Evolutionary conservation across 1,139 yeast species (phyloP).

Genomic region (Hansenula lynferdii): DNA sequence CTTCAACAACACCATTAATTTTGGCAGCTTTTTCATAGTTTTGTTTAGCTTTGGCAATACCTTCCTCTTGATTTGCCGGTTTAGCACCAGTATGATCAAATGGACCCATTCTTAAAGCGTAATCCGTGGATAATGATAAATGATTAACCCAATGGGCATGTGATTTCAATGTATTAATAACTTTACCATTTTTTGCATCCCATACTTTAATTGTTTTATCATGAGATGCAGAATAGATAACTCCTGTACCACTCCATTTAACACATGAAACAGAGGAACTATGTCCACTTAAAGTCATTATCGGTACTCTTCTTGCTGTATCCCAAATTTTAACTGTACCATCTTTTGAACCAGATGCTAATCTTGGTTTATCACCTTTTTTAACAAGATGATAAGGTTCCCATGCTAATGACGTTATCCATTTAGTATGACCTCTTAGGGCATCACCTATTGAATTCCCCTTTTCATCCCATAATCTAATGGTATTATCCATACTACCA

Average conservation of each 20-base stretch:
- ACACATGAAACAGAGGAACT: constrained; percentile 88
- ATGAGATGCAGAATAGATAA: constrained; percentile 87
- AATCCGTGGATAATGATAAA: constrained; percentile 85
- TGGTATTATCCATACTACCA: constrained; percentile 91
- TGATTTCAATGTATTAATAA: constrained; percentile 73
- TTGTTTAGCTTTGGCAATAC: constrained; percentile 52
- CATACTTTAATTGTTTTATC: constrained; percentile 93
- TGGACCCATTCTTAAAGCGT: constrained; percentile 79
- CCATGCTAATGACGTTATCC: constrained; percentile 90
- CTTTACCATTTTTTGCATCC: constrained; percentile 78
- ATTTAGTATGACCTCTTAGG: constrained; percentile 76
- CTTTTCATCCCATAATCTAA: constrained; percentile 78
- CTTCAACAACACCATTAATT: constrained; percentile 62
- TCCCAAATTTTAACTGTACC: constrained; percentile 93
- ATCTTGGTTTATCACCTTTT: constrained; percentile 60
- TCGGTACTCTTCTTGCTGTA: constrained; percentile 61
- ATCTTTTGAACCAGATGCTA: constrained; percentile 90
- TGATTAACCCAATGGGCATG: constrained; percentile 99
- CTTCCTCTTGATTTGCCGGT: constrained; percentile 49
- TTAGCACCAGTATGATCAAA: constrained; percentile 58
- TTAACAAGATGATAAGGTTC: constrained; percentile 84
- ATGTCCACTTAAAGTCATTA: constrained; percentile 81
- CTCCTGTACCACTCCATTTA: constrained; percentile 91
- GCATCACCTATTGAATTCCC: constrained; percentile 77
- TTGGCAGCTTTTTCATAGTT: constrained; percentile 78